Evolutionary conservation across 345 rosid species (phyloP), one percentile per base, ranked within the genome.

Genomic region (Gynandropsis gynandra): DNA sequence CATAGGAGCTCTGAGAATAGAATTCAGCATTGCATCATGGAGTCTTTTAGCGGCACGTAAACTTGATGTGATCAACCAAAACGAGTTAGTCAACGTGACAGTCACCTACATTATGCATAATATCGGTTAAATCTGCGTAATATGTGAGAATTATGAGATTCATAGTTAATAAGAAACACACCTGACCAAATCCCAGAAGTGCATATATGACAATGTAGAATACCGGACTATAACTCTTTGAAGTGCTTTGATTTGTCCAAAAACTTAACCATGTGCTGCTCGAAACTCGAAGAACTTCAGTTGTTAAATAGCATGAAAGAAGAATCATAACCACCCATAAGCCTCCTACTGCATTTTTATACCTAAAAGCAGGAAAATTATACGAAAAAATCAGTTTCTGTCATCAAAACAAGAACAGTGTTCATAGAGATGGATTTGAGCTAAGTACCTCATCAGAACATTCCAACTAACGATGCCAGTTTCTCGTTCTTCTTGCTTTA

Each of bases 401-500:
- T 12, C 8, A 31, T 44, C 10, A 58, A 17, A 43, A 9, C 11
- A 33, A 43, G 8, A 41, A 10, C 1, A 38, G 24, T 19, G 35
- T 9, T 34, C n/a, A 16, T 12, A 2, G 12, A 10, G 21, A 36
- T 14, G 29, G 31, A 38, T 39, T 11, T 59, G 14, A 52, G 54
- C 32, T 61, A 65, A 37, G 46, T 66, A 90, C 95, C 98, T 84
- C 63, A 42, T 68, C 73, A 92, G 65, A 67, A 92, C 96, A 32
- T 72, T 74, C 95, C 85, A 80, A 68, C 86, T 82, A 62, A 87
- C 62, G 42, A 82, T 80, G 65, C 98, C 96, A n/a, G 80, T 87
- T 76, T 92, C 98, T 33, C 95, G 78, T 47, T 87, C 98, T 77
- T 92, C 98, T 70, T 79, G 85, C 77, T 82, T 92, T 61, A 85